phyloP scores from a whole-genome alignment of 2,329 filamentous ascomycete genomes.

The Arthroderma sp. region DNA sequence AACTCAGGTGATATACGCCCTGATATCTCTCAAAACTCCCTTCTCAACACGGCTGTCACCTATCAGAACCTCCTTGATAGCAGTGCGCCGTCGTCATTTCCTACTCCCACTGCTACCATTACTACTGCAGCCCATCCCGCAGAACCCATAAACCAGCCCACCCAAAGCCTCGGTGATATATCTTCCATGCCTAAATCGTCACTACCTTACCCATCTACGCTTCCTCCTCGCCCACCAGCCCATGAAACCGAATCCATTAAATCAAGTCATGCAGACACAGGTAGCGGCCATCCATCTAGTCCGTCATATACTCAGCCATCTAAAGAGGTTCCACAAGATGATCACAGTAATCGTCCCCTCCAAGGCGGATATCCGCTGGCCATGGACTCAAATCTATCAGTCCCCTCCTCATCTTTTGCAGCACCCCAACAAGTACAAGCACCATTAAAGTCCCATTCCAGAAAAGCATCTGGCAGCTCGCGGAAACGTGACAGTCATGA shows the following conservation, averaged over 20 bases:
- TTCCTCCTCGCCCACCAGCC: constrained; percentile 36
- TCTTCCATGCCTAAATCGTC: constrained; percentile 19
- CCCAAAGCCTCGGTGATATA: constrained; percentile 19
- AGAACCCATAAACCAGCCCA: constrained; percentile 15
- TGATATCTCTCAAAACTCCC: constrained; percentile 15
- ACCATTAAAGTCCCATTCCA: background rate
- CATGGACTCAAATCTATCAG: background rate
- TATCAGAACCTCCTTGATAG: constrained; percentile 40
- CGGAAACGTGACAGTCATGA: background rate
- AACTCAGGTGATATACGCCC: constrained; percentile 17
- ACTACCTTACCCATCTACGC: constrained; percentile 27
- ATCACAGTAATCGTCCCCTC: background rate
- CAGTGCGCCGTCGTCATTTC: constrained; percentile 27
- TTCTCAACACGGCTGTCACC: constrained; percentile 31
- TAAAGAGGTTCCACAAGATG: background rate
- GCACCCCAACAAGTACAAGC: background rate
- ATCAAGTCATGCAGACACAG: constrained; percentile 27
- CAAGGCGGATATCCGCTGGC: background rate
- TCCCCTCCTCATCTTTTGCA: background rate
- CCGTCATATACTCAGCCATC: background rate
- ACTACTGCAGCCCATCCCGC: constrained; percentile 18
- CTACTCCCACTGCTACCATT: constrained; percentile 17
- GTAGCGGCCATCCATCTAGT: constrained; percentile 25
- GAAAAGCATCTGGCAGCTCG: background rate
- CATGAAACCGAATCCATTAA: constrained; percentile 33